Conservation (phyloP, 805 yeast genomes). For the Barnettozyma sucrosica region DNA sequence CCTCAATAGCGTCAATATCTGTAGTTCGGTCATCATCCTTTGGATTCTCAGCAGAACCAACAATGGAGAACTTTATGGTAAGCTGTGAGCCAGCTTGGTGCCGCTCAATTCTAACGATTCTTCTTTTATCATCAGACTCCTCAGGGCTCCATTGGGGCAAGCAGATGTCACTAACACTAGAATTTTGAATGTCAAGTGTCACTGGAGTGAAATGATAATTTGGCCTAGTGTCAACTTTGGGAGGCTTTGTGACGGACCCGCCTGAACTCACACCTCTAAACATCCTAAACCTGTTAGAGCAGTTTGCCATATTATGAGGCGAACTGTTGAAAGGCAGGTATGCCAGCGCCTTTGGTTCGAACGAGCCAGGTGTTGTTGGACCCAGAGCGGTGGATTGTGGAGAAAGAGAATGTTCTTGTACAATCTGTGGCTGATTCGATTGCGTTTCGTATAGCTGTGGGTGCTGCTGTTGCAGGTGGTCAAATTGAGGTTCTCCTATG, state of each 20-base stretch:
- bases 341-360: background rate
- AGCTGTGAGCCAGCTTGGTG: constrained; percentile 43
- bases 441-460: background rate
- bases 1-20: constrained; percentile 49
- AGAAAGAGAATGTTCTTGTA: background rate
- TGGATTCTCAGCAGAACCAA: constrained; percentile 47
- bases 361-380: background rate
- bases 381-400: background rate
- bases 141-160: constrained; percentile 42
- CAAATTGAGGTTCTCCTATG: background rate
- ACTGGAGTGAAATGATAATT: constrained; percentile 33
- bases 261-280: constrained; percentile 56
- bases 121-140: constrained; percentile 45
- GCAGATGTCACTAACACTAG: constrained; percentile 43
- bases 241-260: constrained; percentile 51
- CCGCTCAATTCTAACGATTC: constrained; percentile 55
- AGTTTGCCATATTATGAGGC: background rate
- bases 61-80: constrained; percentile 42
- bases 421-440: background rate
- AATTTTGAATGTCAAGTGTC: constrained; percentile 39
- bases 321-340: background rate
- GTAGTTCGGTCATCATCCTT: constrained; percentile 32
- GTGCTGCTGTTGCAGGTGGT: background rate
- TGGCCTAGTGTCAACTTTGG: constrained; percentile 29
- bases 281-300: constrained; percentile 31